A percentile compares a stretch with the other conserved stretches of the same genome.
Evolutionary conservation across 495 filamentous ascomycete species (phyloP).

Genomic region (Alectoria sarmentosa): DNA sequence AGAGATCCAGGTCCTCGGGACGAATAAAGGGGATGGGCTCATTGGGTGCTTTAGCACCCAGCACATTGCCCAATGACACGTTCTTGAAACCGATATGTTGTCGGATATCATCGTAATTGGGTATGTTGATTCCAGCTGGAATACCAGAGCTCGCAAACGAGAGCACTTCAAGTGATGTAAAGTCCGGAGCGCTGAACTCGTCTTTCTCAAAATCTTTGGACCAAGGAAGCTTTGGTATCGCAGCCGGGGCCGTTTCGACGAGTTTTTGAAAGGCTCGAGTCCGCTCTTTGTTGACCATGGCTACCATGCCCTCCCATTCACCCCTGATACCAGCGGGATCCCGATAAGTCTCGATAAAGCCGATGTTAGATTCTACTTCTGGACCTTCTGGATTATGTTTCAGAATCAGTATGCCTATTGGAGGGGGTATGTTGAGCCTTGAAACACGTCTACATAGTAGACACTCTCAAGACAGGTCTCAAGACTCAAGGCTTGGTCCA

Average conservation of each 20-base stretch:
- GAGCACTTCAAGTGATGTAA: slow-evolving; percentile 76
- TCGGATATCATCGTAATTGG: slow-evolving; percentile 92
- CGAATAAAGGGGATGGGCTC: slow-evolving; percentile 86
- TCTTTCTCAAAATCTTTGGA: slow-evolving; percentile 86
- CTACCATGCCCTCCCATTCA: slow-evolving; percentile 90
- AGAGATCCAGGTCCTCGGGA: slow-evolving; percentile 66
- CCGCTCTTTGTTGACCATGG: slow-evolving; percentile 70
- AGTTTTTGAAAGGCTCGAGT: slow-evolving; percentile 84
- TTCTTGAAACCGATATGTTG: slow-evolving; percentile 98
- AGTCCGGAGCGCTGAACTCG: slow-evolving; percentile 88
- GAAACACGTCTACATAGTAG: too few species aligned
- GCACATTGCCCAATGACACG: slow-evolving; percentile 83
- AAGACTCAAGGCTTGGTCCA: too few species aligned
- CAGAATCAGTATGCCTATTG: too few species aligned
- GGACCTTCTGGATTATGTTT: too few species aligned
- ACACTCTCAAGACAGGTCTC: too few species aligned
- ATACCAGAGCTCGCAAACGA: slow-evolving; percentile 75
- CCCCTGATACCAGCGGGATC: slow-evolving; percentile 87
- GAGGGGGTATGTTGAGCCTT: too few species aligned
- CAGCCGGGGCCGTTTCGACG: slow-evolving; percentile 67
- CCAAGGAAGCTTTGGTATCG: slow-evolving; percentile 90
- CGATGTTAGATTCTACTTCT: too few species aligned
- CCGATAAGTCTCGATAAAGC: too few species aligned
- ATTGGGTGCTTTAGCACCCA: slow-evolving; percentile 81
- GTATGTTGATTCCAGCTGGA: slow-evolving; percentile 60